phyloP scores from a whole-genome alignment of 441 rosid genomes.

The Adansonia madagascariensis region DNA sequence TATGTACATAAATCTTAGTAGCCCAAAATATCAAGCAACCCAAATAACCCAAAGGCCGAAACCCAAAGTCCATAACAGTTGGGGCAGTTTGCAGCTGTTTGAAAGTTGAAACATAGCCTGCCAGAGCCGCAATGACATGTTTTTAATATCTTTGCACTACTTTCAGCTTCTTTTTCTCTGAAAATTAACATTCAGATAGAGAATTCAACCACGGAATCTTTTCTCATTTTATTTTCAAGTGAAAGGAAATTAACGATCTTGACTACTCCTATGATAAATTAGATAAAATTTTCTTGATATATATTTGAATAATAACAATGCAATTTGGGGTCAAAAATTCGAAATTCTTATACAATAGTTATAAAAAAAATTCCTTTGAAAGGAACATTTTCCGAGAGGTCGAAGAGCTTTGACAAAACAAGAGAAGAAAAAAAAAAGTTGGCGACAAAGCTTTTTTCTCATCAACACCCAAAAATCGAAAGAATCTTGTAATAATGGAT shows the following conservation, averaged over 20 bases:
- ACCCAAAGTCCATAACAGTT: not conserved
- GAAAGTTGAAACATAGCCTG: not conserved
- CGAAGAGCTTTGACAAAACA: conserved; percentile 31
- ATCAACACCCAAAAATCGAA: not conserved
- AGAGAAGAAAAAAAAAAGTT: conserved; percentile 11
- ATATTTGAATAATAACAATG: not conserved
- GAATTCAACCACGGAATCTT: conserved; percentile 10
- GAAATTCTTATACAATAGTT: not conserved
- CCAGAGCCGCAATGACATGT: not conserved
- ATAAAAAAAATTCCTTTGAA: not conserved
- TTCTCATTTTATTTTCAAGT: not conserved
- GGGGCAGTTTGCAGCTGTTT: not conserved
- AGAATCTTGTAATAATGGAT: not conserved
- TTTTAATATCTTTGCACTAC: not conserved
- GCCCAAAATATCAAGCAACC: not conserved
- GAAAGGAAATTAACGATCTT: not conserved
- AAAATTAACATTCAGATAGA: not conserved
- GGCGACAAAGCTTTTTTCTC: conserved; percentile 7
- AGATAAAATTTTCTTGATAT: conserved; percentile 4
- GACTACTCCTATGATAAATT: conserved; percentile 2
- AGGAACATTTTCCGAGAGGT: conserved; percentile 23
- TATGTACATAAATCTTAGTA: not conserved
- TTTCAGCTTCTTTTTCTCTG: not conserved
- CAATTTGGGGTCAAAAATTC: conserved; percentile 3
- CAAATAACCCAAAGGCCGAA: not conserved